Conservation (phyloP, 2,329 filamentous ascomycete genomes). For the Didymella glomerata region DNA sequence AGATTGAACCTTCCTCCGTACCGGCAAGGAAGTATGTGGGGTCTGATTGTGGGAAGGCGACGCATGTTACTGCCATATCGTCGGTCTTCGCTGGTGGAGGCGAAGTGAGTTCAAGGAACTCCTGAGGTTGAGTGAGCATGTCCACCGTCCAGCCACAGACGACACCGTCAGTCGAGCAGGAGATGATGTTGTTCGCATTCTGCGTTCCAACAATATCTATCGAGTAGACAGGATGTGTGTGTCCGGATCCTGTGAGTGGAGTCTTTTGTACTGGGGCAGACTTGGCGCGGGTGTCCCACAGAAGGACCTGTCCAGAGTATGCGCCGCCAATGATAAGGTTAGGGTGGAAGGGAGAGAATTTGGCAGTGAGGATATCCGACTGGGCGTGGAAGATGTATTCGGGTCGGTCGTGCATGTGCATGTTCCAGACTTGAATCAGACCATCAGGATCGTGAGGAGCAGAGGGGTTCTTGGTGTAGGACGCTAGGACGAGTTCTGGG, state of each 20-base stretch:
- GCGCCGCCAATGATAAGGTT: conserved; percentile 95
- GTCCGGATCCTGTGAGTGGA: conserved; percentile 89
- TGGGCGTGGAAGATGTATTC: conserved; percentile 98
- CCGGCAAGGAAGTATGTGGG: conserved; percentile 98
- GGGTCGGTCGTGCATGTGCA: conserved; percentile 90
- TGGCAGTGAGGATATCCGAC: conserved; percentile 92
- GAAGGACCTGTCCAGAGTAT: conserved; percentile 93
- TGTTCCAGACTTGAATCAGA: conserved; percentile 95
- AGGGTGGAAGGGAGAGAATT: conserved; percentile 98
- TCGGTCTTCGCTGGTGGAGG: conserved; percentile 84
- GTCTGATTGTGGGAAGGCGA: conserved; percentile 93
- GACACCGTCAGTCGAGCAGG: conserved; percentile 93
- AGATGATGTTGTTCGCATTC: conserved; percentile 98
- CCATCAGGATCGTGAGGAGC: conserved; percentile 94
- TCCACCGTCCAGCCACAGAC: conserved; percentile 98
- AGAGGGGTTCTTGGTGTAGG: conserved; percentile 96
- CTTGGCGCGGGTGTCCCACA: conserved; percentile 95
- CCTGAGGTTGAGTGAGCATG: conserved; percentile 96
- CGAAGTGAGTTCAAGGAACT: conserved; percentile 86
- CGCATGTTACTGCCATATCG: conserved; percentile 91
- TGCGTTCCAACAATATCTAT: conserved; percentile 96
- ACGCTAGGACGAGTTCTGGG: conserved; percentile 88
- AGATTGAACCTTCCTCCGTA: conserved; percentile 95
- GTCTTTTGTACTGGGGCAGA: conserved; percentile 90
- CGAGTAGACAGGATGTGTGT: conserved; percentile 95